These are phyloP conservation scores for Alternaria longipes DNA, from an alignment of 2,329 filamentous ascomycete genomes.

Conservation along the genomic window DNA sequence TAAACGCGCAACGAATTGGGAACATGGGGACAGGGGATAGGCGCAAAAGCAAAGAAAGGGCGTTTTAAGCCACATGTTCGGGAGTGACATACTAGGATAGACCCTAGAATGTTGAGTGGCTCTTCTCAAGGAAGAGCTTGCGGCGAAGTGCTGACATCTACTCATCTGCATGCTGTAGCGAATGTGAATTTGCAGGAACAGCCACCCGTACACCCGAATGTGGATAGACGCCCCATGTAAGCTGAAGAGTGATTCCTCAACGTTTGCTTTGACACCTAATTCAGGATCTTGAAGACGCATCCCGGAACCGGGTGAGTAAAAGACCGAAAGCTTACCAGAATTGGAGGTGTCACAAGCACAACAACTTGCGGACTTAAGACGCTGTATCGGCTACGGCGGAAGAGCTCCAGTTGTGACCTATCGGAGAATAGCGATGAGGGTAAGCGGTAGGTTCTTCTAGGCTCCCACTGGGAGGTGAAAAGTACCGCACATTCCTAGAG, in stretches of 20 bases:
- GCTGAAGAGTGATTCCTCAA: not conserved
- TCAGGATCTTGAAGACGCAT: constrained; percentile 2
- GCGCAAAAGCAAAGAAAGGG: not conserved
- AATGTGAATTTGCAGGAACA: constrained; percentile 9
- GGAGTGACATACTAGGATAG: constrained; percentile 1
- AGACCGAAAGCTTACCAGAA: constrained; percentile 23
- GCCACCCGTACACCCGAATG: constrained; percentile 13
- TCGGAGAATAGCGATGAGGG: constrained; percentile 11
- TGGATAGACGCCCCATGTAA: not conserved
- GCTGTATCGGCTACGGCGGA: constrained; percentile 16
- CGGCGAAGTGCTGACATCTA: constrained; percentile 3
- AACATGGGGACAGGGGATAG: not conserved
- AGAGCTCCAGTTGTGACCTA: constrained; percentile 8
- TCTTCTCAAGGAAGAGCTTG: constrained; percentile 16
- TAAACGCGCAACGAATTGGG: not conserved
- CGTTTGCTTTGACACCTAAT: constrained; percentile 1
- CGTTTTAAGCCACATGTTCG: constrained; percentile 7
- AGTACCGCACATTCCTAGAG: constrained; percentile 7
- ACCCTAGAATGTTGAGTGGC: constrained; percentile 11
- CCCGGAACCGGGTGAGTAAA: constrained; percentile 24
- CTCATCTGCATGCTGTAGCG: constrained; percentile 2
- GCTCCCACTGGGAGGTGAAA: not conserved
- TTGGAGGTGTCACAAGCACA: constrained; percentile 21
- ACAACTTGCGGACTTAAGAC: constrained; percentile 14
- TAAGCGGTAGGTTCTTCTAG: constrained; percentile 8